phyloP scores from a whole-genome alignment of 2,329 filamentous ascomycete genomes.

The Scytalidium lignicola region DNA sequence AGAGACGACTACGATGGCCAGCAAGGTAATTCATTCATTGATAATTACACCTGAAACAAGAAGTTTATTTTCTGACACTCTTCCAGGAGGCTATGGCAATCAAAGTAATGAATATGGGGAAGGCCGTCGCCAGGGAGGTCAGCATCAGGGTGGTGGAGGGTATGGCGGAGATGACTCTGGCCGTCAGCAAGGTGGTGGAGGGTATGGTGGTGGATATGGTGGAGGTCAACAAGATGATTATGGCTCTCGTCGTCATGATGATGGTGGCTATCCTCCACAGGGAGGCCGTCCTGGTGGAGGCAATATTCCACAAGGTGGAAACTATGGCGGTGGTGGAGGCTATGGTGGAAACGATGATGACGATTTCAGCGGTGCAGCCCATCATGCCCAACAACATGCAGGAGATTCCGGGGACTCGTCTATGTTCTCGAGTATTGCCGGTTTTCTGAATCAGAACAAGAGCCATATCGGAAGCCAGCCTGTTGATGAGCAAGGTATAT shows the following conservation, averaged over 20 bases:
- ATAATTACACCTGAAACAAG: not conserved
- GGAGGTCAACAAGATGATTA: conserved; percentile 9
- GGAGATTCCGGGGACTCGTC: conserved; percentile 40
- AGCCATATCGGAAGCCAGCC: conserved; percentile 43
- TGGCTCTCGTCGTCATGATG: conserved; percentile 1
- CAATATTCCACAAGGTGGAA: conserved; percentile 10
- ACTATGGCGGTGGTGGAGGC: conserved; percentile 21
- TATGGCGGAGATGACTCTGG: conserved; percentile 2
- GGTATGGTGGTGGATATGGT: conserved; percentile 8
- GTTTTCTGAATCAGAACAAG: conserved; percentile 49
- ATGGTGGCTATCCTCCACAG: conserved; percentile 7
- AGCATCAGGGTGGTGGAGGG: conserved; percentile 6
- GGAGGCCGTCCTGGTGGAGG: conserved; percentile 8
- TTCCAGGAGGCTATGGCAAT: not conserved
- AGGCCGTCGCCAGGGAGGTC: conserved; percentile 2
- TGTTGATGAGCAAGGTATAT: conserved; percentile 50
- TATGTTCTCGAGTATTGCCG: conserved; percentile 53
- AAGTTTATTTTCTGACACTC: not conserved
- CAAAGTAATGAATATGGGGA: too few species aligned
- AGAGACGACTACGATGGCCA: conserved; percentile 4
- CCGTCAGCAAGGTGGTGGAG: conserved; percentile 7
- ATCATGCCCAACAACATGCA: conserved; percentile 50
- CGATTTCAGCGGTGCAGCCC: conserved; percentile 48
- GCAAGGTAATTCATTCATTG: not conserved
- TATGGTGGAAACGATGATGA: conserved; percentile 35